These are phyloP conservation scores for Kodamaea arcana DNA, from an alignment of 1,139 yeast species.

Conservation along the genomic window DNA sequence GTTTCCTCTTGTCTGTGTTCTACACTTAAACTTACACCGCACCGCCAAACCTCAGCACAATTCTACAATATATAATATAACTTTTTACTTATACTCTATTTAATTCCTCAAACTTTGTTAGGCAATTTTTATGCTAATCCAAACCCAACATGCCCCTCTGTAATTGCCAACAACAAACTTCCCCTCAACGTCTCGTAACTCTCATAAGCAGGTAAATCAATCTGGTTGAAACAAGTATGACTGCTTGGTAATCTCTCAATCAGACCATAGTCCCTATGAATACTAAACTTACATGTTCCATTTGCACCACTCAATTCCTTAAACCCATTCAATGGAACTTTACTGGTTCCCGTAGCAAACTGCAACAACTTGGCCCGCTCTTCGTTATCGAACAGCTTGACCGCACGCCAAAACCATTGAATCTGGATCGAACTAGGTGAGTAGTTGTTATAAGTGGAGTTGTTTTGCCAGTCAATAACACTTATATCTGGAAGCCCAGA, in stretches of 20 bases:
- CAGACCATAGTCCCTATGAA: conserved; percentile 85
- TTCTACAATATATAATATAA: no score
- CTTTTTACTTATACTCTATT: no score
- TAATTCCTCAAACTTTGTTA: no score
- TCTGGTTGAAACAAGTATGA: conserved; percentile 94
- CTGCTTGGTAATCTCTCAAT: conserved; percentile 89
- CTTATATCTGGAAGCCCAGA: conserved; percentile 96
- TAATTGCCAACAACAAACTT: conserved; percentile 76
- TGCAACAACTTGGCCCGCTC: conserved; percentile 92
- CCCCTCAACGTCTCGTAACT: conserved; percentile 82
- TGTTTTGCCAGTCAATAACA: conserved; percentile 91
- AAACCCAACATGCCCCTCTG: conserved; percentile 96
- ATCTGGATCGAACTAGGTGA: conserved; percentile 82
- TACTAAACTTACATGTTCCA: conserved; percentile 82
- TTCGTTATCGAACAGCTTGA: conserved; percentile 87
- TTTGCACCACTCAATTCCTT: conserved; percentile 85
- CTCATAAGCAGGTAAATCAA: conserved; percentile 91
- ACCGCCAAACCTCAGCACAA: no score
- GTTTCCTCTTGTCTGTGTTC: no score
- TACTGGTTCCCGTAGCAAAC: conserved; percentile 96
- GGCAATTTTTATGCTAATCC: conserved; percentile 62
- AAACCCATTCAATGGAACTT: conserved; percentile 94
- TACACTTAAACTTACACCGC: no score
- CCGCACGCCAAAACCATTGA: conserved; percentile 98
- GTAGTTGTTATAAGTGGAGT: conserved; percentile 80